Conservation (phyloP, 2,329 filamentous ascomycete genomes). For the Furcasterigmium furcatum region DNA sequence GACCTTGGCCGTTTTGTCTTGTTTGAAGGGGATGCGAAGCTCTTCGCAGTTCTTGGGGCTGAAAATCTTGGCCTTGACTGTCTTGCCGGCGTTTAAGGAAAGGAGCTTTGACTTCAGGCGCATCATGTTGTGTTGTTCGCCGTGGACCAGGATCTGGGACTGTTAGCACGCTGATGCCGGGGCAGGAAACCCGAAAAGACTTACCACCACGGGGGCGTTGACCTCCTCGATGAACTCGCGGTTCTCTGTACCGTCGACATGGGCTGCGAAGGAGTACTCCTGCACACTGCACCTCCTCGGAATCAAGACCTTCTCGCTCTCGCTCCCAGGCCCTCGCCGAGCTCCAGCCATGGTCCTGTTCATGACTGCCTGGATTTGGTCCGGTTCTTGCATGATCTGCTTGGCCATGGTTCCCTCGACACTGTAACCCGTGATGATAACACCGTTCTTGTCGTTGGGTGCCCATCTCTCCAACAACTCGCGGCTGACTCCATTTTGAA, state of each 20-base stretch:
- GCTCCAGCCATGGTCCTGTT: slow-evolving; percentile 65
- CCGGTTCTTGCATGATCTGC: slow-evolving; percentile 90
- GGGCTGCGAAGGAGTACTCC: slow-evolving; percentile 93
- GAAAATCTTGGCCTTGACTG: slow-evolving; percentile 83
- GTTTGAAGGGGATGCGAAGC: slow-evolving; percentile 89
- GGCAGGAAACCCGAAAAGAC: too few species aligned
- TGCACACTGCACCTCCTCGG: slow-evolving; percentile 89
- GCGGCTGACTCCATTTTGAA: slow-evolving; percentile 92
- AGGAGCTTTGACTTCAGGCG: slow-evolving; percentile 91
- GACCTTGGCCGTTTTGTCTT: slow-evolving; percentile 93
- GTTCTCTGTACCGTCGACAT: slow-evolving; percentile 95
- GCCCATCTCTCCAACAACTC: slow-evolving; percentile 95
- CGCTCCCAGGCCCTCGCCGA: slow-evolving; percentile 60
- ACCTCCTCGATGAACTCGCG: slow-evolving; percentile 96
- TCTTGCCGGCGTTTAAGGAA: slow-evolving; percentile 82
- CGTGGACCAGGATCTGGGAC: slow-evolving; percentile 89
- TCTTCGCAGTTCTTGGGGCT: slow-evolving; percentile 95
- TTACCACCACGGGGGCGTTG: slow-evolving; percentile 83
- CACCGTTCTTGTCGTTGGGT: slow-evolving; percentile 93
- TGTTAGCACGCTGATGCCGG: neutral
- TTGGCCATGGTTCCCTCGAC: slow-evolving; percentile 99
- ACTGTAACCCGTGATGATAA: slow-evolving; percentile 97
- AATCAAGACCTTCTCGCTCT: slow-evolving; percentile 87
- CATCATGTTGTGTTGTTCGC: slow-evolving; percentile 98
- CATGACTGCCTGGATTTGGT: slow-evolving; percentile 93